Percentiles rank a stretch among this genome's conserved stretches.
Conservation (phyloP, 1,139 yeast species). For the Saccharomyces hybrid region DNA sequence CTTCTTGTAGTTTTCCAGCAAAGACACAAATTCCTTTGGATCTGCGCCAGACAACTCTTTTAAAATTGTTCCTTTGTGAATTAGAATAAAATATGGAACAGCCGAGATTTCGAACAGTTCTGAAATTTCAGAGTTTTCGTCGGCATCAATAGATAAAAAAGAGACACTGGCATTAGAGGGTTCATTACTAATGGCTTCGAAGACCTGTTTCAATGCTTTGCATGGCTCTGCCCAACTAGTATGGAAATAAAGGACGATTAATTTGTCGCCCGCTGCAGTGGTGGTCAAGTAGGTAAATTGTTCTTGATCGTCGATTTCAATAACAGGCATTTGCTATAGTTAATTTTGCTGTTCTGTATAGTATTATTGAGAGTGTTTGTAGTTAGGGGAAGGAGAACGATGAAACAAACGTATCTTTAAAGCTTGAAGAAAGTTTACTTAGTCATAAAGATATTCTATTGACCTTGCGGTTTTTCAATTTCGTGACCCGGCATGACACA, state of each 20-base stretch:
- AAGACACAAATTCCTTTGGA: constrained; percentile 80
- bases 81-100: constrained; percentile 87
- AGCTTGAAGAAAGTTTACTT: too few species aligned
- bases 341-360: not conserved
- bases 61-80: constrained; percentile 75
- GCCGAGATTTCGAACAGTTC: constrained; percentile 90
- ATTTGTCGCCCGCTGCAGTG: constrained; percentile 50
- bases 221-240: constrained; percentile 99
- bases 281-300: constrained; percentile 79
- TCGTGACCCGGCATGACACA: too few species aligned
- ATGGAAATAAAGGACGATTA: constrained; percentile 80
- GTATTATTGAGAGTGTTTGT: not conserved
- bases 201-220: constrained; percentile 39
- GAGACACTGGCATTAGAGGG: constrained; percentile 34
- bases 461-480: too few species aligned
- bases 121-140: constrained; percentile 77
- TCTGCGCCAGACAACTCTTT: constrained; percentile 94
- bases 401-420: too few species aligned
- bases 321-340: constrained; percentile 51
- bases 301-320: constrained; percentile 69
- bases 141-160: constrained; percentile 83
- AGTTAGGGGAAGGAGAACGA: too few species aligned
- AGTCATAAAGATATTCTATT: too few species aligned
- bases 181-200: constrained; percentile 37
- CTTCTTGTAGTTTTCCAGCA: constrained; percentile 48